Conservation (phyloP, 2,329 filamentous ascomycete genomes). For the Phoma sp. region DNA sequence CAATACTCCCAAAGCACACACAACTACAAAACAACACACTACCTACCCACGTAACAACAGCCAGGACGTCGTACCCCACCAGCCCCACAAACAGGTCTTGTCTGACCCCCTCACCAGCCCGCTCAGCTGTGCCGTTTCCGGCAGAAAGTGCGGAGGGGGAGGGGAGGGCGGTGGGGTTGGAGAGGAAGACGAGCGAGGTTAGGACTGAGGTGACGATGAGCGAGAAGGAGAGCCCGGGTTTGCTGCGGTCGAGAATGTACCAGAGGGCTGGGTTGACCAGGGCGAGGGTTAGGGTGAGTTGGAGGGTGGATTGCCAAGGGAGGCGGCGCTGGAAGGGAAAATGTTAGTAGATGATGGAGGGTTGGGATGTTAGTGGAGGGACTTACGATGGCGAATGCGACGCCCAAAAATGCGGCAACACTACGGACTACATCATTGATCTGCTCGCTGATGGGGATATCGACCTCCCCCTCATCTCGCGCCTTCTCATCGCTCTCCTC, state of each 20-base stretch:
- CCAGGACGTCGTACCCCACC: conserved; percentile 67
- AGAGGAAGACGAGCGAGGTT: conserved; percentile 73
- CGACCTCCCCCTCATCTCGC: conserved; percentile 38
- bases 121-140: conserved; percentile 29
- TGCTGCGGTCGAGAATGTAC: conserved; percentile 94
- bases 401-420: conserved; percentile 73
- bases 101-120: neutral
- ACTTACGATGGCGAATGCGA: conserved; percentile 83
- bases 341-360: no score
- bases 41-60: conserved; percentile 84
- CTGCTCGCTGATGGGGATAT: conserved; percentile 60
- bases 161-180: conserved; percentile 81
- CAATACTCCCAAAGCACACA: conserved; percentile 95
- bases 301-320: conserved; percentile 93
- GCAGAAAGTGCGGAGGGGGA: conserved; percentile 34
- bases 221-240: conserved; percentile 81
- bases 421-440: conserved; percentile 78
- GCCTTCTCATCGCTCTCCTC: conserved; percentile 12
- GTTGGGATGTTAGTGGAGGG: no score
- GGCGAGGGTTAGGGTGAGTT: conserved; percentile 86
- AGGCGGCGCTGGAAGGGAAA: conserved; percentile 71
- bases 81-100: neutral
- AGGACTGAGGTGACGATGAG: conserved; percentile 75
- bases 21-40: conserved; percentile 95
- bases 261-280: conserved; percentile 92